These are phyloP conservation scores for Ophiosphaerella narmari DNA, from an alignment of 2,329 filamentous ascomycete genomes.

Conservation along the genomic window DNA sequence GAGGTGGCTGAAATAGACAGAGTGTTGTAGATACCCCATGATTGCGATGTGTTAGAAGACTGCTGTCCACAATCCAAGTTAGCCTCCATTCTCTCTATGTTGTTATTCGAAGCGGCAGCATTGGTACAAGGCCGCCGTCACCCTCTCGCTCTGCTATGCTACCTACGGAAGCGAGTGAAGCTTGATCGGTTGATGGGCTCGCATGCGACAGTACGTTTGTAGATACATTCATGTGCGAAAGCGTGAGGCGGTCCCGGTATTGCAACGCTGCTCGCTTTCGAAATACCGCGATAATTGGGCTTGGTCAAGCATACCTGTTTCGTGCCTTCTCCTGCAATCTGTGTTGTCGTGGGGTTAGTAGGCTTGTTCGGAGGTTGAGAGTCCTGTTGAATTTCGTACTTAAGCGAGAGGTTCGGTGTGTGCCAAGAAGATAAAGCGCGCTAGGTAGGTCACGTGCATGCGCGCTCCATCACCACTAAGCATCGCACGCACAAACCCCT, in stretches of 20 bases:
- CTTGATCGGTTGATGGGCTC: slow-evolving; percentile 18
- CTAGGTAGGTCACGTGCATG: not conserved
- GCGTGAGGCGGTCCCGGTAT: slow-evolving; percentile 17
- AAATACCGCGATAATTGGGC: slow-evolving; percentile 9
- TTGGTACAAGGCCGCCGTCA: slow-evolving; percentile 7
- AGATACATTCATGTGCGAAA: slow-evolving; percentile 7
- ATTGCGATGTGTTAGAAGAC: slow-evolving; percentile 55
- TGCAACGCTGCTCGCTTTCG: slow-evolving; percentile 22
- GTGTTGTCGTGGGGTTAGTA: slow-evolving; percentile 41
- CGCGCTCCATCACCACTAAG: too few species aligned
- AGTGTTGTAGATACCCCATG: slow-evolving; percentile 54
- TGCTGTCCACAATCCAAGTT: slow-evolving; percentile 36
- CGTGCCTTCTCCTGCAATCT: slow-evolving; percentile 44
- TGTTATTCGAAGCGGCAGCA: slow-evolving; percentile 16
- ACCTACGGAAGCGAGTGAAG: slow-evolving; percentile 18
- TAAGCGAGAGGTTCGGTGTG: not conserved
- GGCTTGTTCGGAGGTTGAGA: slow-evolving; percentile 22
- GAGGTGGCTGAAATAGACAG: slow-evolving; percentile 5
- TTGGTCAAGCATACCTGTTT: slow-evolving; percentile 37
- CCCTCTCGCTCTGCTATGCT: slow-evolving; percentile 5
- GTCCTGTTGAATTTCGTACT: not conserved
- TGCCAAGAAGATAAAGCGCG: not conserved
- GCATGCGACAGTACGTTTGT: slow-evolving; percentile 28
- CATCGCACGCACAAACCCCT: too few species aligned
- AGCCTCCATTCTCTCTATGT: slow-evolving; percentile 24